These are phyloP conservation scores for Dendrobium officinale DNA, from an alignment of 106 monocot species.

Conservation along the genomic window DNA sequence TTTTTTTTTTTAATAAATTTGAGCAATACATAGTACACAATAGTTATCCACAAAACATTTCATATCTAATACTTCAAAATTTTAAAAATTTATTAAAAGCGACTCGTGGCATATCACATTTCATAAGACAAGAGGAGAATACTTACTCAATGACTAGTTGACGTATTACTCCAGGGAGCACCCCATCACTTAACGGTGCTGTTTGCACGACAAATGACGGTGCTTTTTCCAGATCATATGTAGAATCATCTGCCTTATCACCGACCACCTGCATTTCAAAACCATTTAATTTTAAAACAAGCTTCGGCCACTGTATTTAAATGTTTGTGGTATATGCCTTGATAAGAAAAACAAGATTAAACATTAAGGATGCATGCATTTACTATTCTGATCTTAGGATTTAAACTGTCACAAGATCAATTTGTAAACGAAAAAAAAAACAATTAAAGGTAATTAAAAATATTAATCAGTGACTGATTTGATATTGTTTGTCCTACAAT, in stretches of 20 bases:
- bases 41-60: background rate
- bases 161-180: slow-evolving; percentile 80
- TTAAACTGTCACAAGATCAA: background rate
- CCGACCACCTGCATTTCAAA: slow-evolving; percentile 7
- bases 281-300: background rate
- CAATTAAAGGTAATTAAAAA: background rate
- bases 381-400: background rate
- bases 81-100: background rate
- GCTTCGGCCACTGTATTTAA: background rate
- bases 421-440: background rate
- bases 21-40: background rate
- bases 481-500: background rate
- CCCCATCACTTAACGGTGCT: slow-evolving; percentile 63
- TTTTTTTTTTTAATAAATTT: no score
- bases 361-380: background rate
- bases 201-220: slow-evolving; percentile 66
- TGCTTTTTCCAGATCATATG: background rate
- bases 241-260: slow-evolving; percentile 15
- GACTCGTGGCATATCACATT: background rate
- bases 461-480: background rate
- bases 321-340: background rate
- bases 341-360: background rate
- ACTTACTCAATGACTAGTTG: slow-evolving; percentile 83
- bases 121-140: background rate
- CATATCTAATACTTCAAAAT: background rate